These are phyloP conservation scores for Hypoxylon sp. DNA, from an alignment of 2,329 filamentous ascomycete genomes.

Conservation along the genomic window DNA sequence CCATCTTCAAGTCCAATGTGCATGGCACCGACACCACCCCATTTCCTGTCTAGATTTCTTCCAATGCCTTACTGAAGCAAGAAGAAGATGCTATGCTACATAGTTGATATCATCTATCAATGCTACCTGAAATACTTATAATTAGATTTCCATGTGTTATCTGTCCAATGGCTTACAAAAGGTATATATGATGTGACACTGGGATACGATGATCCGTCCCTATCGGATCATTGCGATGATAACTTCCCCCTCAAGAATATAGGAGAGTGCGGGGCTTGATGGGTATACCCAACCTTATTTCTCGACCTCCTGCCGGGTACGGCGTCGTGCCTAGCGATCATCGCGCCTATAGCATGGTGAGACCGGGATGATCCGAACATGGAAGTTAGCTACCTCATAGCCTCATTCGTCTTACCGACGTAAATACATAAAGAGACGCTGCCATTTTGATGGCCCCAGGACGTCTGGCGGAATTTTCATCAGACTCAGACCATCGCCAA, in stretches of 20 bases:
- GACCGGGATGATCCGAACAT: slow-evolving; percentile 17
- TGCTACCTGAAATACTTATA: slow-evolving; percentile 20
- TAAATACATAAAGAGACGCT: not conserved
- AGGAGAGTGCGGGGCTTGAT: slow-evolving; percentile 32
- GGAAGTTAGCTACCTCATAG: slow-evolving; percentile 22
- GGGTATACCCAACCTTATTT: slow-evolving; percentile 23
- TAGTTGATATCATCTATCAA: slow-evolving; percentile 6
- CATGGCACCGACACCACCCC: slow-evolving; percentile 14
- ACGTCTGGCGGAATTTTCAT: not conserved
- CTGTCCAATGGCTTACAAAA: slow-evolving; percentile 18
- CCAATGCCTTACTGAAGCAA: not conserved
- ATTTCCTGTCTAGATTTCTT: slow-evolving; percentile 20
- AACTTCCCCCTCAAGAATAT: slow-evolving; percentile 18
- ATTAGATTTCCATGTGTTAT: slow-evolving; percentile 19
- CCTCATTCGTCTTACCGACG: slow-evolving; percentile 7
- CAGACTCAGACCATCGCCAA: not conserved
- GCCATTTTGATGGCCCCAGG: not conserved
- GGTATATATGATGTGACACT: slow-evolving; percentile 17
- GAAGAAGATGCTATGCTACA: slow-evolving; percentile 8
- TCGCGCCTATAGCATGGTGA: slow-evolving; percentile 27
- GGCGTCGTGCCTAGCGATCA: slow-evolving; percentile 22
- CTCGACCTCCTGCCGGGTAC: slow-evolving; percentile 33
- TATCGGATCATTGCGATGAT: slow-evolving; percentile 28
- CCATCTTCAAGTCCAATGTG: not conserved
- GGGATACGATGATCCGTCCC: slow-evolving; percentile 24